These are phyloP conservation scores for Epichloe uncinata DNA, from an alignment of 2,329 filamentous ascomycete species.

Conservation along the genomic window DNA sequence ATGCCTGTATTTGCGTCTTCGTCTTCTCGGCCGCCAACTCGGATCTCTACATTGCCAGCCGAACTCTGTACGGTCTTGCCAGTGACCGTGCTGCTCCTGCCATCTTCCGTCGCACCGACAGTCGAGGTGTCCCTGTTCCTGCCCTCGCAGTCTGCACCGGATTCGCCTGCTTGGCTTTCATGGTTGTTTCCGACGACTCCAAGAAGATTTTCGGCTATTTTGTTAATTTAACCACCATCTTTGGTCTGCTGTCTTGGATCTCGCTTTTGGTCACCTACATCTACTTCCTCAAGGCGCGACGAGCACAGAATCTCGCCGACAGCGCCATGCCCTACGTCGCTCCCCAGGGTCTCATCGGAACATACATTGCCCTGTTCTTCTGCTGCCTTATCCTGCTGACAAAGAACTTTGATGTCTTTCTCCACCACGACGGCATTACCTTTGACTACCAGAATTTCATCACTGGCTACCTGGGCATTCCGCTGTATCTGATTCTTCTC, in stretches of 20 bases:
- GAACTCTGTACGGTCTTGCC: slow-evolving; percentile 60
- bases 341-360: slow-evolving; percentile 59
- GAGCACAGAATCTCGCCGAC: slow-evolving; percentile 44
- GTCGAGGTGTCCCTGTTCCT: slow-evolving; percentile 55
- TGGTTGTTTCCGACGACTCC: slow-evolving; percentile 47
- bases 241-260: slow-evolving; percentile 54
- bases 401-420: slow-evolving; percentile 71
- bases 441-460: slow-evolving; percentile 69
- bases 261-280: slow-evolving; percentile 56
- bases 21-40: slow-evolving; percentile 69
- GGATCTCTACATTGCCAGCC: slow-evolving; percentile 62
- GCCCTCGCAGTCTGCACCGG: slow-evolving; percentile 46
- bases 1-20: slow-evolving; percentile 61
- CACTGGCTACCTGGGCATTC: slow-evolving; percentile 65
- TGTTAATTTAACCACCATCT: slow-evolving; percentile 54
- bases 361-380: slow-evolving; percentile 52
- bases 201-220: slow-evolving; percentile 49
- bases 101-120: slow-evolving; percentile 59
- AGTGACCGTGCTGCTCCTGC: slow-evolving; percentile 57
- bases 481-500: slow-evolving; percentile 56
- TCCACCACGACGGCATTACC: slow-evolving; percentile 32
- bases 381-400: slow-evolving; percentile 64
- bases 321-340: slow-evolving; percentile 49
- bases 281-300: slow-evolving; percentile 48
- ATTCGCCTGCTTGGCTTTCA: slow-evolving; percentile 55